Evolutionary conservation across 2,329 filamentous ascomycete species (phyloP).

Genomic region (Nothophaeocryptopus gaeumannii): DNA sequence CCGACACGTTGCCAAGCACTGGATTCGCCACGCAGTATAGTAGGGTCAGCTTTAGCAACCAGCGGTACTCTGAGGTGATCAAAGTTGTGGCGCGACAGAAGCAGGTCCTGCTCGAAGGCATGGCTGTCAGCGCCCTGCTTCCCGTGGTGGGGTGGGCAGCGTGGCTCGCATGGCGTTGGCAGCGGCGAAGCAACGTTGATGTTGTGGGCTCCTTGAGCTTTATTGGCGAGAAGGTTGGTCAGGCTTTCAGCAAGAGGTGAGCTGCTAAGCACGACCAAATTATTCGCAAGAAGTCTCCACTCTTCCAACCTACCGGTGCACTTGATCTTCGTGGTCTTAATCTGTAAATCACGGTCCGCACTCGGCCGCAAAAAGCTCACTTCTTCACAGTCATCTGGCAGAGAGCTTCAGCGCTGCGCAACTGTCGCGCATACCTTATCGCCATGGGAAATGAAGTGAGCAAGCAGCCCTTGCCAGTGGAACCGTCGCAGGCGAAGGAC

Average conservation of each 20-base stretch:
- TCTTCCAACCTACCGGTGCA: neutral
- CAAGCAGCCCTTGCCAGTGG: too few species aligned
- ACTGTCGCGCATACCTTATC: too few species aligned
- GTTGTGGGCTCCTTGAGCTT: slow-evolving; percentile 14
- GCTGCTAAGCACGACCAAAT: slow-evolving; percentile 5
- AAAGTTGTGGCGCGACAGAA: slow-evolving; percentile 67
- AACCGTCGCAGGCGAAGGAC: too few species aligned
- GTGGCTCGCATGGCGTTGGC: slow-evolving; percentile 31
- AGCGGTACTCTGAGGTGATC: slow-evolving; percentile 82
- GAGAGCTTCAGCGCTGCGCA: too few species aligned
- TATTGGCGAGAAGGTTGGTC: slow-evolving; percentile 13
- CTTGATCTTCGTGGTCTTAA: neutral
- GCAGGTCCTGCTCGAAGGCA: slow-evolving; percentile 35
- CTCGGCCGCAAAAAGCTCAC: neutral
- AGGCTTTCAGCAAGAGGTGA: slow-evolving; percentile 10
- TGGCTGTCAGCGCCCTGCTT: slow-evolving; percentile 50
- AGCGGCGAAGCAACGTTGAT: slow-evolving; percentile 16
- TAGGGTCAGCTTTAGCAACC: slow-evolving; percentile 88
- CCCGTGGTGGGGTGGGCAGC: slow-evolving; percentile 26
- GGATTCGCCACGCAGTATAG: slow-evolving; percentile 94
- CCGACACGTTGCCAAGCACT: slow-evolving; percentile 68
- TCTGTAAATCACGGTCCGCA: neutral
- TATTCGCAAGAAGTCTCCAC: slow-evolving; percentile 4
- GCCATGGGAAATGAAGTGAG: too few species aligned
- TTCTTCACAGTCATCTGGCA: too few species aligned